These are phyloP conservation scores for Candida sanyaensis DNA, from an alignment of 1,139 yeast species.

Conservation along the genomic window DNA sequence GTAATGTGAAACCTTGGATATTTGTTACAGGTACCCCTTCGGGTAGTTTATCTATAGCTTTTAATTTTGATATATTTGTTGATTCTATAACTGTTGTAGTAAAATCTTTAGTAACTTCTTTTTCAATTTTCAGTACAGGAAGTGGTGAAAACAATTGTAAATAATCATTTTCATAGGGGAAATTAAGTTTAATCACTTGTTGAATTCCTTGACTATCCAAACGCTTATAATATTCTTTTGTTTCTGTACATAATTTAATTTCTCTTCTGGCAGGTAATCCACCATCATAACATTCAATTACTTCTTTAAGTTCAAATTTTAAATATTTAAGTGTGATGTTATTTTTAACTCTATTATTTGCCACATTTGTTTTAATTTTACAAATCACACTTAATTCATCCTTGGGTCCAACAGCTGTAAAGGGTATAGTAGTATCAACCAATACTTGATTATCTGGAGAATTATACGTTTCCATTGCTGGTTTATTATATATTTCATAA, in stretches of 20 bases:
- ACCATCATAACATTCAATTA: conserved; percentile 49
- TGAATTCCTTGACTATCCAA: conserved; percentile 35
- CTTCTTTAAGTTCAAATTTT: conserved; percentile 52
- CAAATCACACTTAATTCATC: conserved; percentile 44
- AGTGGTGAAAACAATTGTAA: conserved; percentile 25
- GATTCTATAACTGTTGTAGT: conserved; percentile 15
- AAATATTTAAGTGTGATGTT: conserved; percentile 46
- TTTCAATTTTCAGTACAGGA: conserved; percentile 2
- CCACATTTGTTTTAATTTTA: conserved; percentile 38
- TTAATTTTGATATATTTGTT: conserved; percentile 15
- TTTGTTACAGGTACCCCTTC: conserved; percentile 49
- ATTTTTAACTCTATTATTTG: conserved; percentile 34
- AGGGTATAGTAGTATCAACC: conserved; percentile 45
- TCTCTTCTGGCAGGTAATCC: conserved; percentile 44
- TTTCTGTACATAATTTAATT: conserved; percentile 30
- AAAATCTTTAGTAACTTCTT: conserved; percentile 7
- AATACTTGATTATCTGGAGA: conserved; percentile 45
- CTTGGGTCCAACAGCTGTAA: conserved; percentile 51
- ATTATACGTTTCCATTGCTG: conserved; percentile 38
- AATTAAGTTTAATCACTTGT: conserved; percentile 28
- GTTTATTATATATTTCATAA: conserved; percentile 55
- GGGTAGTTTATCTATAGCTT: conserved; percentile 24
- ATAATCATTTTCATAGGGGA: conserved; percentile 43
- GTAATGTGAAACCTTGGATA: conserved; percentile 47
- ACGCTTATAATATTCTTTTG: conserved; percentile 25